Base-by-base conservation (phyloP, 345 rosid species). In the Eucalyptus camaldulensis region DNA sequence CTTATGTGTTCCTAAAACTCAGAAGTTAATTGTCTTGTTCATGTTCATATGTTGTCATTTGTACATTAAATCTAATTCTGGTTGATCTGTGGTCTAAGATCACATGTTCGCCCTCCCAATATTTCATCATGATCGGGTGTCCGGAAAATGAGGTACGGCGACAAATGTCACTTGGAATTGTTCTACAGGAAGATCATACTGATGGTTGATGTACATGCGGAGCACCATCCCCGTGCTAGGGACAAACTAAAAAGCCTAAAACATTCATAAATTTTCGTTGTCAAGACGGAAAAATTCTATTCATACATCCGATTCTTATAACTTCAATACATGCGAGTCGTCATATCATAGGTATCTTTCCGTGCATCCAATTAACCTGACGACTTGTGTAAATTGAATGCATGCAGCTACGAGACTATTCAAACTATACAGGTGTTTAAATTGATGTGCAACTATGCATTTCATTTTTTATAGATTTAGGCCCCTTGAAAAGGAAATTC, bases 401-500 rank as follows among this genome's bases (percentile, higher is more conserved):
- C 76, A 1, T n/a, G 40, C 76, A 14, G 37, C 17, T 14, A n/a
- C 19, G 40, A 65, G 76, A 65, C 40, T n/a, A n/a, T 5, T 65
- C 76, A 65, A 65, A 49, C 76, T n/a, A 2, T 31, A 15, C 37
- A n/a, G 17, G 6, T 15, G 76, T n/a, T 65, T 29, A 29, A 65
- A 14, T 65, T 29, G 8, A n/a, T 4, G 37, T 65, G 14, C 76
- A n/a, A 65, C 37, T 65, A 4, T 65, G 76, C 37, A 65, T n/a
- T 65, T 65, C n/a, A 13, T 62, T 29, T 29, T 65, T n/a, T 65
- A 65, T n/a, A 65, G 76, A 65, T 65, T 65, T 65, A 95, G 97
- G 81, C 97, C 95, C 40, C 94, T 92, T 27, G 96, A 95, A 88
- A 96, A 94, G 49, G 95, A 93, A 76, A 96, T 92, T 40, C 98